Base-by-base conservation (phyloP, 257 asterid genomes). In the Solanum arcanum region DNA sequence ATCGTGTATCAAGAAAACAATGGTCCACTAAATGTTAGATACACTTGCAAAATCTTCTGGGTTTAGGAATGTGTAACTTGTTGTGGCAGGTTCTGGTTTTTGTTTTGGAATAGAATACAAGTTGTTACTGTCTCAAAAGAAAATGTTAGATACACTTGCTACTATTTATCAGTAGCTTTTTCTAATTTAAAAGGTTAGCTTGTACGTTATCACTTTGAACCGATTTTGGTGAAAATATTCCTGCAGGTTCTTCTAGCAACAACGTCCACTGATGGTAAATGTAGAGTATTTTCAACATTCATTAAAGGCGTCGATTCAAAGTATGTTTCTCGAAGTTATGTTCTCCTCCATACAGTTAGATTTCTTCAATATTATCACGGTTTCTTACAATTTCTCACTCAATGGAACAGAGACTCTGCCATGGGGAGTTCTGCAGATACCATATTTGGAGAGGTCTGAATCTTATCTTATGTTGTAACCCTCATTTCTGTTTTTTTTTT, bases 181-280 rank as follows among this genome's bases (percentile, higher is more conserved):
- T 74, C 76, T 9, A 9, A 21, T 59, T 29, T 60, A 3, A 23
- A 62, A 33, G 41, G 18, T 41, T 21, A 60, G n/a, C 9, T 14
- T 18, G 35, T 80, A 35, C 3, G 6, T 84, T 37, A 70, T 52
- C 75, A 37, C 68, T 56, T 20, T 76, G 60, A 49, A 29, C 46
- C 2, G 7, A 47, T 81, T 49, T 81, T 81, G 85, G 85, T 81
- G 52, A 49, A 25, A 16, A 49, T 78, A 78, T 49, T 81, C 85
- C 37, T 89, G 75, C 76, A 97, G 99, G 91, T 95, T 89, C 90
- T 94, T 85, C 98, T 97, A 87, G 99, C 99, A 68, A 97, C 99
- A 49, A 96, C 99, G 47, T 97, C 99, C 86, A 96, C 99, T 59
- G 99, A 97, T 92, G 99, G 99, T 88, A 97, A 96, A 91, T 97